phyloP scores from a whole-genome alignment of 495 filamentous ascomycete species.

The Neurospora cerealis region DNA sequence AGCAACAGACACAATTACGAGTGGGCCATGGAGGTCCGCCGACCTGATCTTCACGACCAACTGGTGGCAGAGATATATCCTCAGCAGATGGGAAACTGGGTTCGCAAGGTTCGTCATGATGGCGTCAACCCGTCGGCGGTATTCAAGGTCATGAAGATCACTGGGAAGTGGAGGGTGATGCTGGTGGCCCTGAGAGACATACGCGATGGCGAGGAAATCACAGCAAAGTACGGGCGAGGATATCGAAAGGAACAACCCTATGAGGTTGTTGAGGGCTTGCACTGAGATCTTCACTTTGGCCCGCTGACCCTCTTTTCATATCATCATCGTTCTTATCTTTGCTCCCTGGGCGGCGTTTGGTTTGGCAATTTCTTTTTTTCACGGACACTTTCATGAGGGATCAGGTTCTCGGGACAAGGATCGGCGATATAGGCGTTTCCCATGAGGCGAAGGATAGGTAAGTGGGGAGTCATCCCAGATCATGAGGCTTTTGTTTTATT shows the following conservation, averaged over 20 bases:
- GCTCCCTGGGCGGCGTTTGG: neutral
- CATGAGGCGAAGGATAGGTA: neutral
- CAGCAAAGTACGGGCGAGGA: slow-evolving; percentile 16
- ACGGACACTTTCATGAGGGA: neutral
- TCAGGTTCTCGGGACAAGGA: neutral
- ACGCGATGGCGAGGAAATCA: slow-evolving; percentile 19
- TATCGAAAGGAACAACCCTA: slow-evolving; percentile 11
- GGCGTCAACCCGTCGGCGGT: slow-evolving; percentile 9
- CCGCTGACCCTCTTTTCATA: neutral
- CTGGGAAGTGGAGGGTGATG: slow-evolving; percentile 17
- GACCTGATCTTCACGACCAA: slow-evolving; percentile 14
- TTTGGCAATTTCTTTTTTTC: neutral
- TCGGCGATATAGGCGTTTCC: neutral
- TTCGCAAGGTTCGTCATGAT: slow-evolving; percentile 19
- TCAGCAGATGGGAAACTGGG: slow-evolving; percentile 20
- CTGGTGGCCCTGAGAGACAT: slow-evolving; percentile 14
- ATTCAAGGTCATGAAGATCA: slow-evolving; percentile 15
- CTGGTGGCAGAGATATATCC: slow-evolving; percentile 21
- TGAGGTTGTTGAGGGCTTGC: slow-evolving; percentile 12
- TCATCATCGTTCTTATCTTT: neutral
- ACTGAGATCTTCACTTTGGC: slow-evolving; percentile 1
- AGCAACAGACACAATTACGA: neutral
- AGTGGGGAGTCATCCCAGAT: neutral
- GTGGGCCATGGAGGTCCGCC: slow-evolving; percentile 16
- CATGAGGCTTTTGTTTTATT: neutral